Base-by-base conservation (phyloP, 108 stramenopile species). In the Stephanodiscus minutulus region DNA sequence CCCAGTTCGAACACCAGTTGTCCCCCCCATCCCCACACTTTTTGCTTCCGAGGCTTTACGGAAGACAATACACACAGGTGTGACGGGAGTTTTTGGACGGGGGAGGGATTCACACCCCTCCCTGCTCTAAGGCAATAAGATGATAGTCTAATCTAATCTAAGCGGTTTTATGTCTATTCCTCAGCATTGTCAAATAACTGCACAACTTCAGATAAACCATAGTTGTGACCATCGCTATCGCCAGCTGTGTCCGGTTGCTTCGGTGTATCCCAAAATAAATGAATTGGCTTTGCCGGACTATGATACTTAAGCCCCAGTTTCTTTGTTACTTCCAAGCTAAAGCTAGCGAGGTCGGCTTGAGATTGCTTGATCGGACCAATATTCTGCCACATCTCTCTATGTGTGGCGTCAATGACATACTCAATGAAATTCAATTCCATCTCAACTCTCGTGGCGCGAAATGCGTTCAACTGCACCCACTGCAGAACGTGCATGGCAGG, bases 311-410 rank as follows among this genome's bases (percentile, higher is more conserved):
- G 50, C 27, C 65, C 57, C 25, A 83, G 67, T 56, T 79, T 74
- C 41, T 83, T 83, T 41, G 64, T 49, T 22, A 83, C 82, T 65
- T 83, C 82, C 18, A 83, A 52, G 50, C 61, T 60, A 36, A 77
- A 83, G 44, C 67, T 75, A 22, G 82, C 66, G 25, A 83, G 36
- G 53, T 83, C 82, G 25, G 82, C 77, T 46, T 79, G 49, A 44
- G 63, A 60, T 59, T 70, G 43, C 15, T 79, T 49, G 28, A 83
- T 71, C 9, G 78, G 79, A 0, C 74, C 83, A 56, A 80, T 48
- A 47, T 79, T 83, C 48, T 83, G 83, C 83, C 82, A 83, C 62
- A 67, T 65, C 49, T 83, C 82, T 49, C 72, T 31, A 43, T 83
- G 82, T 54, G 77, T 77, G 10, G 67, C 61, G 9, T 68, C 61